Conservation (phyloP, 2,329 filamentous ascomycete genomes). For the Cercospora beticola region DNA sequence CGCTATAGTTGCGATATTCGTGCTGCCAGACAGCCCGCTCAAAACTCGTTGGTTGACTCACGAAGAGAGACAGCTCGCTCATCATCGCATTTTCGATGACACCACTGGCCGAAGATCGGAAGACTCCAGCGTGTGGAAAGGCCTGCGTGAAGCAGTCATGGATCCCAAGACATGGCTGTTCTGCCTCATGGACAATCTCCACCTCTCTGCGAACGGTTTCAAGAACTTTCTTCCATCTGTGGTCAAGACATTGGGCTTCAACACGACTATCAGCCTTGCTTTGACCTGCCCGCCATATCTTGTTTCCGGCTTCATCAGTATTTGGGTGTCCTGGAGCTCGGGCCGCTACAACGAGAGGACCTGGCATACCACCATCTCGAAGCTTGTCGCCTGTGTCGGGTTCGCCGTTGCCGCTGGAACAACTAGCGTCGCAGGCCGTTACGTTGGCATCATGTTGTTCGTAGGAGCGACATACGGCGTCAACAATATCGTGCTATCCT, state of each 20-base stretch:
- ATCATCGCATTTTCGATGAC: constrained; percentile 15
- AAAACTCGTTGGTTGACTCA: constrained; percentile 29
- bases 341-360: not conserved
- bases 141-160: constrained; percentile 7
- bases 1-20: not conserved
- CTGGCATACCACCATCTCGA: not conserved
- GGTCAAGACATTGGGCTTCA: not conserved
- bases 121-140: constrained; percentile 15
- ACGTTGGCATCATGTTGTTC: not conserved
- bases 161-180: constrained; percentile 18
- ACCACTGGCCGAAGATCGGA: constrained; percentile 10
- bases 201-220: not conserved
- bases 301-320: not conserved
- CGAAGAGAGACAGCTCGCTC: constrained; percentile 20
- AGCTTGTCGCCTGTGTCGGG: not conserved
- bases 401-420: not conserved
- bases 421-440: not conserved
- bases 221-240: not conserved
- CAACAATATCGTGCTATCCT: constrained; percentile 21
- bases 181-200: not conserved
- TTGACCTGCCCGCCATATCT: not conserved
- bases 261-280: not conserved
- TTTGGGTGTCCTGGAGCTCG: not conserved
- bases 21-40: not conserved
- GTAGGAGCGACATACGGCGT: not conserved